phyloP scores from a whole-genome alignment of 129 eudicot genomes.

The Cynara cardunculus region DNA sequence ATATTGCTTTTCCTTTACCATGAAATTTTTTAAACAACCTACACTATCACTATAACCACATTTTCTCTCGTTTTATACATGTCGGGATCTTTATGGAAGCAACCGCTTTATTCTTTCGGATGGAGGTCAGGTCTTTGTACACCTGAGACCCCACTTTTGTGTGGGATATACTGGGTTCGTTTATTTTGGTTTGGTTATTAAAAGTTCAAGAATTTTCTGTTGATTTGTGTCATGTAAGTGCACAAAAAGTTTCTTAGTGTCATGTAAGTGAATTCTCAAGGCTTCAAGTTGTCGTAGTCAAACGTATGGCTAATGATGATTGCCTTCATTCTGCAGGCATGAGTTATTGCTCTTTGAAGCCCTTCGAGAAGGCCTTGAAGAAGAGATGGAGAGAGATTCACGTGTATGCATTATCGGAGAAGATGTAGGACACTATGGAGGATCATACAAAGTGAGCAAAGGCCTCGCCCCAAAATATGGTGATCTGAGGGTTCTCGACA shows the following conservation, averaged over 20 bases:
- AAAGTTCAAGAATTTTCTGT: neutral
- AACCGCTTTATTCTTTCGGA: neutral
- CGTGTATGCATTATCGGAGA: slow-evolving; percentile 92
- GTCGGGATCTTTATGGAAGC: no score
- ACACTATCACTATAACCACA: no score
- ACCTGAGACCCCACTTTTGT: neutral
- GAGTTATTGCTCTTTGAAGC: slow-evolving; percentile 94
- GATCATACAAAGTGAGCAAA: slow-evolving; percentile 89
- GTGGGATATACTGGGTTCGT: neutral
- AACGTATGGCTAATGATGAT: neutral
- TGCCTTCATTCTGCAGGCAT: slow-evolving; percentile 50
- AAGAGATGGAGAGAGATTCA: slow-evolving; percentile 90
- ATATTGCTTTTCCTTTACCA: no score
- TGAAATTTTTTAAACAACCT: no score
- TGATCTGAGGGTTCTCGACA: slow-evolving; percentile 86
- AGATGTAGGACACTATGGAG: slow-evolving; percentile 97
- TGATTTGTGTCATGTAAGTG: neutral
- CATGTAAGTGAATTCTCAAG: neutral
- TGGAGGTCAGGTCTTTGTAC: neutral
- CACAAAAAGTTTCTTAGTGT: neutral
- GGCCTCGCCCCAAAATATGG: slow-evolving; percentile 87
- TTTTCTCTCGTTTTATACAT: no score
- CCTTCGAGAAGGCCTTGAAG: slow-evolving; percentile 96
- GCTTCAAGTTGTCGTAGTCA: neutral
- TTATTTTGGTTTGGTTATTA: no score